A percentile compares a stretch with the other conserved stretches of the same genome.
These are phyloP conservation scores for Alternaria gansuensis DNA, from an alignment of 2,329 filamentous ascomycete species.

Conservation along the genomic window DNA sequence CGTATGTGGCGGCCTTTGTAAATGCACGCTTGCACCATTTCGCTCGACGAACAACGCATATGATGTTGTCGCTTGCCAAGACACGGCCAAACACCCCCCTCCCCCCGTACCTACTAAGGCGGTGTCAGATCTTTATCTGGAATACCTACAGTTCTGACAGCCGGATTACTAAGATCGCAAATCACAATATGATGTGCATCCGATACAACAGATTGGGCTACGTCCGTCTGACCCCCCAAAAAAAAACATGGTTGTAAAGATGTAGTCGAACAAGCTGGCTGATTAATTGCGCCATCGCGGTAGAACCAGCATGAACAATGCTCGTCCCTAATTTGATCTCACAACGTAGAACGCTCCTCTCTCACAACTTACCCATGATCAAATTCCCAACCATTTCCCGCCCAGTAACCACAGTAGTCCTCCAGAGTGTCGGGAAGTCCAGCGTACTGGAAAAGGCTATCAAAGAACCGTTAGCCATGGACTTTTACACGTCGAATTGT, in stretches of 20 bases:
- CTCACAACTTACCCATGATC: slow-evolving; percentile 38
- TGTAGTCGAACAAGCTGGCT: neutral
- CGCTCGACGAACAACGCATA: neutral
- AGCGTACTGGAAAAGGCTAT: slow-evolving; percentile 75
- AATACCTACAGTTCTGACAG: neutral
- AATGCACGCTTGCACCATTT: neutral
- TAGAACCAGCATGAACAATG: neutral
- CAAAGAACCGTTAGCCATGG: slow-evolving; percentile 1
- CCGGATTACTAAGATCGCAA: neutral
- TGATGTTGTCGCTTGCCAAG: slow-evolving; percentile 1
- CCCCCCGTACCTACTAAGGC: neutral
- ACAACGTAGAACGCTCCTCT: neutral
- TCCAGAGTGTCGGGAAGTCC: slow-evolving; percentile 85
- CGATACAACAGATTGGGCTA: neutral
- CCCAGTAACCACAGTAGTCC: slow-evolving; percentile 76
- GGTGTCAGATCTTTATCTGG: neutral
- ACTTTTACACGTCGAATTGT: neutral
- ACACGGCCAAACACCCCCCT: neutral
- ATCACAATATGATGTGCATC: neutral
- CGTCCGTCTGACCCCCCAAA: neutral
- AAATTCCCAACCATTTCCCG: slow-evolving; percentile 80
- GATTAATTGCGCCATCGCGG: neutral
- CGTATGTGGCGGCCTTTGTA: neutral
- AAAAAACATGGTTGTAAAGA: slow-evolving; percentile 1
- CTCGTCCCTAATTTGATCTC: neutral